A percentile compares a stretch with the other conserved stretches of the same genome.
Evolutionary conservation across 2,329 filamentous ascomycete species (phyloP).

Genomic region (Aureobasidium sp.): DNA sequence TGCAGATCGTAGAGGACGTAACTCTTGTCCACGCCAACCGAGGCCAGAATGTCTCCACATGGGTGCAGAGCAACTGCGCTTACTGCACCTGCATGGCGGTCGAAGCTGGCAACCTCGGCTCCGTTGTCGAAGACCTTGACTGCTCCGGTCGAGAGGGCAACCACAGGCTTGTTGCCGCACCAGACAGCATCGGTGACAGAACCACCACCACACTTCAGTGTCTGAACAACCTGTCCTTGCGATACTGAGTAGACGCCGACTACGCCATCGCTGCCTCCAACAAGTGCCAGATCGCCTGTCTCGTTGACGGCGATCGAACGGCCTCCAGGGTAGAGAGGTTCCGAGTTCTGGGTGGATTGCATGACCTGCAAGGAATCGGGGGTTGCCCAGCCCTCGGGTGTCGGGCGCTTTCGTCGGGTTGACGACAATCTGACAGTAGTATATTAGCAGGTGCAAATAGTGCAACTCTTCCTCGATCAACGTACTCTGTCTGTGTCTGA

Average conservation of each 20-base stretch:
- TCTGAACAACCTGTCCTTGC: constrained; percentile 64
- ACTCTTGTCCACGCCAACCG: constrained; percentile 84
- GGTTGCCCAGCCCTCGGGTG: constrained; percentile 79
- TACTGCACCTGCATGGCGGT: constrained; percentile 74
- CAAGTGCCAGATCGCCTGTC: constrained; percentile 57
- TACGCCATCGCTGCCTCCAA: constrained; percentile 67
- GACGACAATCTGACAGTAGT: constrained; percentile 62
- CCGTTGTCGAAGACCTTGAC: constrained; percentile 74
- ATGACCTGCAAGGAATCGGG: constrained; percentile 59
- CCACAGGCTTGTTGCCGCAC: constrained; percentile 59
- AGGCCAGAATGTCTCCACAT: constrained; percentile 72
- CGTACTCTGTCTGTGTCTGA: constrained; percentile 69
- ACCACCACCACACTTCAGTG: constrained; percentile 53
- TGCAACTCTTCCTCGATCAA: constrained; percentile 17
- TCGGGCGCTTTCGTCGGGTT: constrained; percentile 77
- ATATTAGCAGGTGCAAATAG: constrained; percentile 18
- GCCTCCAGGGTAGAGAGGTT: constrained; percentile 52
- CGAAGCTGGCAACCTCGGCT: constrained; percentile 58
- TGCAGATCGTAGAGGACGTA: constrained; percentile 81
- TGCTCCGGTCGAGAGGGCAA: constrained; percentile 66
- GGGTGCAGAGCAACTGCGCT: constrained; percentile 76
- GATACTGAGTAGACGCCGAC: constrained; percentile 72
- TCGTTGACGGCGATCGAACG: constrained; percentile 50
- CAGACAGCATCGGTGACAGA: constrained; percentile 60
- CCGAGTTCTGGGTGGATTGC: constrained; percentile 44